Evolutionary conservation across 805 yeast genomes (phyloP).

Genomic region (Lipomyces oligophaga): DNA sequence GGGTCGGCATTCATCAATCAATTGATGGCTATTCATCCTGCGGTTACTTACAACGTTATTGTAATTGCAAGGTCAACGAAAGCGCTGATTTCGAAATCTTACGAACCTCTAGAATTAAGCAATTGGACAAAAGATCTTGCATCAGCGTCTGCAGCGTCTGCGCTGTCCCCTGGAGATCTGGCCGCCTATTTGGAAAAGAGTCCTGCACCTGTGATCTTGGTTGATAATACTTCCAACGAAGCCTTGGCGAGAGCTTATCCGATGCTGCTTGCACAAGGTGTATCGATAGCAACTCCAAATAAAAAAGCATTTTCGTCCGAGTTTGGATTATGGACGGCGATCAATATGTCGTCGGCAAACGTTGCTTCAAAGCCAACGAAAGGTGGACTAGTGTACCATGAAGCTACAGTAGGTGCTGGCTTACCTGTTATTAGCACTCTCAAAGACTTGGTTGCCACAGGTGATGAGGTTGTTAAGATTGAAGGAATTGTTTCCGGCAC

Average conservation of each 20-base stretch:
- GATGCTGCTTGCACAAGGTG: constrained; percentile 64
- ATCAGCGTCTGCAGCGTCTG: constrained; percentile 44
- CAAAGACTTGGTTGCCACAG: constrained; percentile 84
- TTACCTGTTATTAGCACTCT: constrained; percentile 87
- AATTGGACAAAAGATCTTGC: constrained; percentile 52
- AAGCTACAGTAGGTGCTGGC: constrained; percentile 99
- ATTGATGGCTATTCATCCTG: constrained; percentile 42
- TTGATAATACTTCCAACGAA: constrained; percentile 91
- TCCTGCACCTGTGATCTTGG: constrained; percentile 70
- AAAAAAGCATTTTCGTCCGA: constrained; percentile 92
- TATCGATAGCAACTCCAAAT: constrained; percentile 96
- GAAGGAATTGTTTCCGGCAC: constrained; percentile 98
- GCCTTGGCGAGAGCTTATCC: constrained; percentile 75
- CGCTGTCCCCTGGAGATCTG: constrained; percentile 56
- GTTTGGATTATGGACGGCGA: constrained; percentile 67
- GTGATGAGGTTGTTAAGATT: constrained; percentile 84
- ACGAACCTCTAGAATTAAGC: constrained; percentile 62
- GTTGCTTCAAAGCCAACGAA: constrained; percentile 35
- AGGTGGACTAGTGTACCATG: constrained; percentile 84
- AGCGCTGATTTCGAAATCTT: constrained; percentile 66
- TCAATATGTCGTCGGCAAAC: constrained; percentile 52
- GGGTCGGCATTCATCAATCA: constrained; percentile 81
- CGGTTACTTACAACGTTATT: constrained; percentile 68
- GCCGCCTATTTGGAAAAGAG: constrained; percentile 61
- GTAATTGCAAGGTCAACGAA: constrained; percentile 71